phyloP scores from a whole-genome alignment of 371 early-diverging fungal species.

The Rhizopus arrhizus region DNA sequence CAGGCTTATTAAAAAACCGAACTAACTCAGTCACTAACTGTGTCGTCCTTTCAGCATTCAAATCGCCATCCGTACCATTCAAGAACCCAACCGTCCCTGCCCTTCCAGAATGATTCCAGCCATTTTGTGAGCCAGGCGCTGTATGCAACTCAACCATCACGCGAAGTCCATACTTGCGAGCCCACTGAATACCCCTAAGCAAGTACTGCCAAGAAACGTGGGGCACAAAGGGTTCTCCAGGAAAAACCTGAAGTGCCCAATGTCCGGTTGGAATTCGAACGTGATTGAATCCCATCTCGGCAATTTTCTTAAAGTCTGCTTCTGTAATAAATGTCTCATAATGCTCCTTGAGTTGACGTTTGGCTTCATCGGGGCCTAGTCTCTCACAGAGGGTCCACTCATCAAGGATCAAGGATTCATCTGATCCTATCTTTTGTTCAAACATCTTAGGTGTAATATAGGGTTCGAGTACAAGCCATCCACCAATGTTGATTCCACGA shows the following conservation, averaged over 20 bases:
- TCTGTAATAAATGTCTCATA: conserved; percentile 74
- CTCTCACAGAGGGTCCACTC: conserved; percentile 67
- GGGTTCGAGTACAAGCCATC: conserved; percentile 74
- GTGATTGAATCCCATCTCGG: conserved; percentile 69
- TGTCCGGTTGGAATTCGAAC: conserved; percentile 78
- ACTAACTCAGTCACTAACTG: conserved; percentile 42
- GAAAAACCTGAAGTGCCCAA: conserved; percentile 60
- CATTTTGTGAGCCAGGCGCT: conserved; percentile 79
- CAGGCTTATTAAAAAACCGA: conserved; percentile 45
- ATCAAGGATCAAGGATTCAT: conserved; percentile 41
- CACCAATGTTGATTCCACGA: conserved; percentile 76
- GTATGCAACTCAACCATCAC: conserved; percentile 79
- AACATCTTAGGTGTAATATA: conserved; percentile 75
- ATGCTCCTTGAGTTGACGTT: conserved; percentile 54
- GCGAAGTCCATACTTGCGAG: conserved; percentile 67
- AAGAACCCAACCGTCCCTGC: conserved; percentile 51
- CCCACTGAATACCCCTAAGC: conserved; percentile 65
- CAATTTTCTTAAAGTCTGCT: conserved; percentile 64
- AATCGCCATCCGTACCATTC: conserved; percentile 43
- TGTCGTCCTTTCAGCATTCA: conserved; percentile 37
- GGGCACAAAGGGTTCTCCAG: conserved; percentile 65
- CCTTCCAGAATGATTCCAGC: conserved; percentile 74
- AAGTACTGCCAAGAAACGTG: conserved; percentile 59
- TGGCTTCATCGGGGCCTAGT: conserved; percentile 63
- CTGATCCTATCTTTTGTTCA: conserved; percentile 40